Evolutionary conservation across 306 rosid genomes (phyloP).

Genomic region (Lathyrus aphaca): DNA sequence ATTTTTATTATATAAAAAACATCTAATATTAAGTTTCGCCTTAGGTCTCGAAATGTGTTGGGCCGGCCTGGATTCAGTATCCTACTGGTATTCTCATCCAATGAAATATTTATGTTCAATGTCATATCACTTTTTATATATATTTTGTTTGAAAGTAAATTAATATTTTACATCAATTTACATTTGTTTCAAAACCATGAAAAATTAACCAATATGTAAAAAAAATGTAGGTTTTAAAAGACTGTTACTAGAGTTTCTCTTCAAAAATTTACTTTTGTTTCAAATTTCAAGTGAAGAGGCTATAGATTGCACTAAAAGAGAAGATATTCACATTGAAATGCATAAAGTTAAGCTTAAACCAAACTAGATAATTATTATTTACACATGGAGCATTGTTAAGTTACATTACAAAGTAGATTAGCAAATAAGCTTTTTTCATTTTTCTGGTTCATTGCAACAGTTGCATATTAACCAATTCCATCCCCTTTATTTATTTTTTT

Average conservation of each 20-base stretch:
- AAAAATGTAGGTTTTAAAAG: neutral
- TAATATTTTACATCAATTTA: too few species aligned
- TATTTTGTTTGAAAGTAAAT: too few species aligned
- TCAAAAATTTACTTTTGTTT: neutral
- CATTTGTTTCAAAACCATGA: too few species aligned
- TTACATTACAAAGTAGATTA: slow-evolving; percentile 23
- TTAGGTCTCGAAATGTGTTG: too few species aligned
- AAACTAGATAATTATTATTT: slow-evolving; percentile 33
- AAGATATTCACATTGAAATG: neutral
- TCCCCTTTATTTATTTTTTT: slow-evolving; percentile 1
- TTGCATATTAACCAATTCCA: slow-evolving; percentile 30
- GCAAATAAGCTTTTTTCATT: neutral
- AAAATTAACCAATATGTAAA: neutral
- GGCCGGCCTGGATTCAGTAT: too few species aligned
- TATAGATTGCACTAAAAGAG: neutral
- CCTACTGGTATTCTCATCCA: too few species aligned
- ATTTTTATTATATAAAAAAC: too few species aligned
- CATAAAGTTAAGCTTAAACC: neutral
- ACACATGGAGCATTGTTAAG: slow-evolving; percentile 31
- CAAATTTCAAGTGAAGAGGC: neutral
- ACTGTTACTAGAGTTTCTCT: neutral
- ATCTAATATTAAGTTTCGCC: too few species aligned
- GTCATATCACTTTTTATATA: too few species aligned
- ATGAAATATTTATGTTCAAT: too few species aligned
- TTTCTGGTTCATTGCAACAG: neutral